Evolutionary conservation across 352 stramenopile genomes (phyloP), one percentile per base, ranked within the genome.

Genomic region (Halophytophthora batemanensis): DNA sequence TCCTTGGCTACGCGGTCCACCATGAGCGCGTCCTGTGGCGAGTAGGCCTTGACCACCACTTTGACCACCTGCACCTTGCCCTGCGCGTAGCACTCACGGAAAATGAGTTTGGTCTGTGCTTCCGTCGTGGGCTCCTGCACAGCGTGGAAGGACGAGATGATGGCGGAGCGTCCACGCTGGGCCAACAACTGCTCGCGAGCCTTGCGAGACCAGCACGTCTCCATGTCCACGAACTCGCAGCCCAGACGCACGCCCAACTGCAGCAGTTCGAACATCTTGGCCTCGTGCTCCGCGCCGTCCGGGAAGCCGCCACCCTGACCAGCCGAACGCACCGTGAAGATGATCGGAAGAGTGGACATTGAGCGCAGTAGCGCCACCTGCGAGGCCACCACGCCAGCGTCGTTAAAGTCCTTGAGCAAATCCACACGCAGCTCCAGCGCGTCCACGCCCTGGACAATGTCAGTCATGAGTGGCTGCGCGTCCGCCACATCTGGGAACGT

Each of bases 171-270:
- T 22, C 71, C 62, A 43, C 75, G 64, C 19, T 61, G 43, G 19
- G 62, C 52, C 22, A 90, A 51, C 39, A 93, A 25, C 1, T 78
- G 36, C 28, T 75, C 56, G 49, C 74, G 75, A 69, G 82, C 85
- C 74, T 91, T 45, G 57, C 82, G 61, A 18, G 77, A 78, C 79
- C 80, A 90, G 57, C 77, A 90, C 29, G 88, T 94, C 66, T 99
- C 97, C 36, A 99, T 84, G 67, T 99, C 97, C 34, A 99, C 74
- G 46, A 98, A 95, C 65, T 99, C 96, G 38, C 94, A 96, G 13
- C 93, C 96, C 45, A 91, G 82, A 2, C 93, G 86, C 50, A 99
- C 69, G 37, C 94, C 95, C 25, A 97, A 71, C 8, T 86, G 66
- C 14, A 98, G 75, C 42, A 98, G 62, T 28, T 93, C 65, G 56